Evolutionary conservation across 2,329 filamentous ascomycete species (phyloP).

Genomic region (Hypoxylon sp.): DNA sequence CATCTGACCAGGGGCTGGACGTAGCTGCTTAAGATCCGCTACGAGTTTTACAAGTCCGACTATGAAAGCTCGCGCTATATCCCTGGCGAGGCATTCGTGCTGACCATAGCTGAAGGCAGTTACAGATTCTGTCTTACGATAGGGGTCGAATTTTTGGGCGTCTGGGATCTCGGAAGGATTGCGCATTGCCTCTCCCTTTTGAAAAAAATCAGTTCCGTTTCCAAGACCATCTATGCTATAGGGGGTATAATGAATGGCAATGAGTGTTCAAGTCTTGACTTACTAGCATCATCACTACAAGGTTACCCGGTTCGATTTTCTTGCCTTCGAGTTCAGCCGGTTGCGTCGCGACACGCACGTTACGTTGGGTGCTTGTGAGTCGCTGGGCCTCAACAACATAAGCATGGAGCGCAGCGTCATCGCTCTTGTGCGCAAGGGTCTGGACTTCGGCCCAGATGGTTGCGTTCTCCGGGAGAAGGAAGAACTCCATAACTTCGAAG

Average conservation of each 20-base stretch:
- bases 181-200: slow-evolving; percentile 51
- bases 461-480: slow-evolving; percentile 52
- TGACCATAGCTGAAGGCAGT: slow-evolving; percentile 56
- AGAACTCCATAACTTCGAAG: slow-evolving; percentile 54
- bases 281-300: slow-evolving; percentile 53
- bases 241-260: not conserved
- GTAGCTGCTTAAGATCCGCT: slow-evolving; percentile 55
- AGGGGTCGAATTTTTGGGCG: slow-evolving; percentile 53
- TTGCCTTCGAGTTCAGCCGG: slow-evolving; percentile 50
- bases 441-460: slow-evolving; percentile 55
- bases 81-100: slow-evolving; percentile 56
- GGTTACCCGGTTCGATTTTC: slow-evolving; percentile 51
- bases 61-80: slow-evolving; percentile 53
- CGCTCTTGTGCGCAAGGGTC: slow-evolving; percentile 47
- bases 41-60: slow-evolving; percentile 53
- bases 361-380: slow-evolving; percentile 52
- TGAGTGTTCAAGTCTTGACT: slow-evolving; percentile 33
- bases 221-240: slow-evolving; percentile 23
- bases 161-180: slow-evolving; percentile 50
- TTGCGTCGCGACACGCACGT: slow-evolving; percentile 48
- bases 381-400: slow-evolving; percentile 55
- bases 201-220: too few species aligned
- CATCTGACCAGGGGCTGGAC: slow-evolving; percentile 56
- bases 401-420: slow-evolving; percentile 47
- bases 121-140: slow-evolving; percentile 52